Percentiles rank a stretch among this genome's conserved stretches.
These are phyloP conservation scores for Lablab purpureus DNA, from an alignment of 306 rosid species.

Conservation along the genomic window DNA sequence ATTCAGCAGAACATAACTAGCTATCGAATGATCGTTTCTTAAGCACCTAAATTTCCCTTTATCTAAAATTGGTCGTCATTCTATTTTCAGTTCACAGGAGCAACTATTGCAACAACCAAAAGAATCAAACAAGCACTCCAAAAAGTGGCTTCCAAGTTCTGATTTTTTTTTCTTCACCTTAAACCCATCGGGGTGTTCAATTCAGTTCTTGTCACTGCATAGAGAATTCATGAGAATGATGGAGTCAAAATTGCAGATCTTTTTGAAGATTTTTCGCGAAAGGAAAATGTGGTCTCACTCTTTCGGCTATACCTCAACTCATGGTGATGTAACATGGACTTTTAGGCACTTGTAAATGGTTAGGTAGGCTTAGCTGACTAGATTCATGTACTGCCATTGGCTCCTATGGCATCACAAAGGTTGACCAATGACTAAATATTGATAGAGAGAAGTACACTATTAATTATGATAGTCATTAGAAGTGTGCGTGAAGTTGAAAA, in stretches of 20 bases:
- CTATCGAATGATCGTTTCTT: neutral
- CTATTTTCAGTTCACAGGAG: constrained; percentile 53
- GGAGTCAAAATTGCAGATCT: constrained; percentile 28
- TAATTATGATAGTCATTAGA: neutral
- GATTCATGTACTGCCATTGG: neutral
- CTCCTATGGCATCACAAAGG: neutral
- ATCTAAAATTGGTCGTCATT: constrained; percentile 1
- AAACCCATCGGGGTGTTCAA: constrained; percentile 23
- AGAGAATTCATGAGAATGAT: constrained; percentile 19
- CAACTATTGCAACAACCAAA: constrained; percentile 46
- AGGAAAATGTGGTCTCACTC: constrained; percentile 19
- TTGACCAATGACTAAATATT: constrained; percentile 27
- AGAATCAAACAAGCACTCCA: constrained; percentile 56
- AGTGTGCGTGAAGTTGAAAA: constrained; percentile 10
- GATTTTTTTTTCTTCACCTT: constrained; percentile 23
- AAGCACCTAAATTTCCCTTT: constrained; percentile 2
- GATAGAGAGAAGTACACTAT: neutral
- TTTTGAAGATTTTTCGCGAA: constrained; percentile 24
- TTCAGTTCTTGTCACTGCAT: constrained; percentile 36
- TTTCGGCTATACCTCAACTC: constrained; percentile 21
- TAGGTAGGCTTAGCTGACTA: constrained; percentile 36
- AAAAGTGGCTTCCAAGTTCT: constrained; percentile 48
- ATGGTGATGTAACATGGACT: constrained; percentile 40
- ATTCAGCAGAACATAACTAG: neutral
- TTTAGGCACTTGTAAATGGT: constrained; percentile 42